phyloP scores from a whole-genome alignment of 768 basidiomycete species.

The Auriscalpium orientale region DNA sequence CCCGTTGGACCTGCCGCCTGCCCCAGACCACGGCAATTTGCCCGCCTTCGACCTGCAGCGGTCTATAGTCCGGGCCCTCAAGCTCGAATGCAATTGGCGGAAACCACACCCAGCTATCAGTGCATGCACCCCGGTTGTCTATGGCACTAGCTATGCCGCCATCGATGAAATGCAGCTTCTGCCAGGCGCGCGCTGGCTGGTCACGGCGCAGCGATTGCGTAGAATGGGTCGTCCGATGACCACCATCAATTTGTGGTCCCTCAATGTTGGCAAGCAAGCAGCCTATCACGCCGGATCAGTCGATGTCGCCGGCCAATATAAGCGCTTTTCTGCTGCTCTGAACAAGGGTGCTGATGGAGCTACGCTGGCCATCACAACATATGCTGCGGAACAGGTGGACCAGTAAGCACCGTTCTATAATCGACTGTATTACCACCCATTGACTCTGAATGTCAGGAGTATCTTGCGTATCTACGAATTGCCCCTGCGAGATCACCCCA shows the following conservation, averaged over 20 bases:
- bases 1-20: conserved; percentile 34
- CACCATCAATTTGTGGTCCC: conserved; percentile 38
- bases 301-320: conserved; percentile 18
- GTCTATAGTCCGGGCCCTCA: conserved; percentile 36
- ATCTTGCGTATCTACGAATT: background rate
- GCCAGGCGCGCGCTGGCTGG: conserved; percentile 40
- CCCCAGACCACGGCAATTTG: conserved; percentile 26
- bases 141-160: conserved; percentile 25
- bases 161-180: conserved; percentile 41
- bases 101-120: conserved; percentile 28
- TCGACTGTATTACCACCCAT: background rate
- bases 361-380: conserved; percentile 15
- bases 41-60: conserved; percentile 34
- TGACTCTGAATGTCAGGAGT: background rate
- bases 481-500: background rate
- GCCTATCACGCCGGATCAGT: conserved; percentile 22
- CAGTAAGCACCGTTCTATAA: background rate
- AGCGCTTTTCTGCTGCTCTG: conserved; percentile 15
- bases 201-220: conserved; percentile 32
- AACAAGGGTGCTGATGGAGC: conserved; percentile 9
- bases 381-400: background rate
- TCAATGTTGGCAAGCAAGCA: conserved; percentile 21
- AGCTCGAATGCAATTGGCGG: conserved; percentile 45
- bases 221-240: conserved; percentile 25
- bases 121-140: conserved; percentile 29